Conservation (phyloP, 1,139 yeast species). For the Kodamaea ohmeri region DNA sequence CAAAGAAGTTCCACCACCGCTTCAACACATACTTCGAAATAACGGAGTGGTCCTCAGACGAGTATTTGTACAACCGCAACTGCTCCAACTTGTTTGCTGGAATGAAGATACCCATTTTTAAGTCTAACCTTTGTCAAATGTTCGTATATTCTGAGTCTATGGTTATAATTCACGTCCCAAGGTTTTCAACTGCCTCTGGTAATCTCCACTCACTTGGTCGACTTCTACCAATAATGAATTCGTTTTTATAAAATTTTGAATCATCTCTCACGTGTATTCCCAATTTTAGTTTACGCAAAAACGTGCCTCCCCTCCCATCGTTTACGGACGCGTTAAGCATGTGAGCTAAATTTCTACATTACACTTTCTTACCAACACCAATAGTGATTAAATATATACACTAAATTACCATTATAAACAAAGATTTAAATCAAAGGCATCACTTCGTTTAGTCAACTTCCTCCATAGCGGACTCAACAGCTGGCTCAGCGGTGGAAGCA, state of each 20-base stretch:
- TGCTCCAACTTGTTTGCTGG: conserved; percentile 60
- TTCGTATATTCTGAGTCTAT: too few relatives aligned
- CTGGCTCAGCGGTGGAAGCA: conserved; percentile 56
- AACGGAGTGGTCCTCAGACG: conserved; percentile 78
- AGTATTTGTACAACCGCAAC: conserved; percentile 65
- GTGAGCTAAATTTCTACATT: too few relatives aligned
- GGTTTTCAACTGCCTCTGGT: too few relatives aligned
- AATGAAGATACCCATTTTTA: conserved; percentile 67
- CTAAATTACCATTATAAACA: conserved; percentile 6
- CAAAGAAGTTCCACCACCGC: conserved; percentile 77
- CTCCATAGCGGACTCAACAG: conserved; percentile 96
- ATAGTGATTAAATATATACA: conserved; percentile 8
- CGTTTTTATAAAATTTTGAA: background rate
- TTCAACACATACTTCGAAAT: conserved; percentile 72
- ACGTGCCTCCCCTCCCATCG: background rate
- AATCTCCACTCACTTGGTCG: background rate
- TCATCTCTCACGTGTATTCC: background rate
- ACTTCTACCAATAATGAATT: background rate
- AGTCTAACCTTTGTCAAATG: background rate
- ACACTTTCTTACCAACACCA: conserved; percentile 6
- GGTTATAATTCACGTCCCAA: too few relatives aligned
- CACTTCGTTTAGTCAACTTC: conserved; percentile 77
- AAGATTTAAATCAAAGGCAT: conserved; percentile 12
- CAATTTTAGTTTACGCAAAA: background rate
- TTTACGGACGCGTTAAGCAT: too few relatives aligned